phyloP scores from a whole-genome alignment of 106 monocot genomes.

The Allium cepa region DNA sequence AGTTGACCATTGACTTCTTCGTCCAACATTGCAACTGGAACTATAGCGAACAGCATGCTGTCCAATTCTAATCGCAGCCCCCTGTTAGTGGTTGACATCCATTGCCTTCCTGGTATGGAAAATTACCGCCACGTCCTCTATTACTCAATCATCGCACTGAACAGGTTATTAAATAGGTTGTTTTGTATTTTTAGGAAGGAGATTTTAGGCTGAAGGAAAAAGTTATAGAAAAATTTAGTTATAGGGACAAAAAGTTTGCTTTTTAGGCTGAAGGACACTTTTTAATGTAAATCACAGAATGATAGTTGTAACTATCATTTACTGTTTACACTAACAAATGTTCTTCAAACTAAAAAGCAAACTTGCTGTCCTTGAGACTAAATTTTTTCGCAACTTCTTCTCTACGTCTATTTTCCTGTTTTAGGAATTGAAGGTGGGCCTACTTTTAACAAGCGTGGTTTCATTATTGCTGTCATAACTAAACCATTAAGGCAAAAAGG shows the following conservation, averaged over 20 bases:
- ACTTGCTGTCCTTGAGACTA: too few relatives aligned
- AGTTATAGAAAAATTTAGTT: too few relatives aligned
- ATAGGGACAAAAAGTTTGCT: too few relatives aligned
- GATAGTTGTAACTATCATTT: too few relatives aligned
- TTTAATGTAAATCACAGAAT: too few relatives aligned
- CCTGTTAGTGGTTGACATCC: constrained; percentile 72
- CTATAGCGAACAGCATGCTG: constrained; percentile 62
- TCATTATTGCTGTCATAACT: constrained; percentile 59
- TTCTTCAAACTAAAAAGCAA: too few relatives aligned
- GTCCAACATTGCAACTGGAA: constrained; percentile 63
- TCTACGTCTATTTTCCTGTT: too few relatives aligned
- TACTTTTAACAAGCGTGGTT: constrained; percentile 56
- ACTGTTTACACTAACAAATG: too few relatives aligned
- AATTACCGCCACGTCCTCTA: constrained; percentile 2
- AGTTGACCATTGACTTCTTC: constrained; percentile 9
- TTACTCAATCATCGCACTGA: constrained; percentile 1
- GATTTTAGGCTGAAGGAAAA: too few relatives aligned
- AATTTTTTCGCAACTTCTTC: too few relatives aligned
- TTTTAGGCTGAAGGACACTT: too few relatives aligned
- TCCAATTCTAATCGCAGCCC: constrained; percentile 26
- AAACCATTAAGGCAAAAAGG: constrained; percentile 63
- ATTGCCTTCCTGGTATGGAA: constrained; percentile 76
- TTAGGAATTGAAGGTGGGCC: constrained; percentile 91
- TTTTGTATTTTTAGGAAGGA: constrained; percentile 61
- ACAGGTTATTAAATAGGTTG: background rate